Evolutionary conservation across 257 asterid species (phyloP), one percentile per base, ranked within the genome.

Genomic region (Striga asiatica): DNA sequence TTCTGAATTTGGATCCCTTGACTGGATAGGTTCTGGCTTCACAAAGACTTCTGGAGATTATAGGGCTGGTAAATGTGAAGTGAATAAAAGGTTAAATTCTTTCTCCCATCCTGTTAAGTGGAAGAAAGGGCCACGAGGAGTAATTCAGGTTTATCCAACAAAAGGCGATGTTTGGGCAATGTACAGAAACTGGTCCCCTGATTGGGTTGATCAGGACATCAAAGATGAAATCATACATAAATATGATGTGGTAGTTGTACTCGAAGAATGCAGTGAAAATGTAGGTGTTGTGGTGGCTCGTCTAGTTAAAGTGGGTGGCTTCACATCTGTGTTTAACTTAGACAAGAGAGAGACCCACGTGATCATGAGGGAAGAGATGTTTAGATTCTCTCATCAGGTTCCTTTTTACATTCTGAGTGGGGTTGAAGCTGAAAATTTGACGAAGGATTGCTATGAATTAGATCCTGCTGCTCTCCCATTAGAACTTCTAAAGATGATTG

Each of bases 101-200:
- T 81, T 87, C 72, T 87, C 96, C 14, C 94, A 87, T 67, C 72
- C 61, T 29, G 82, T 81, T 32, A 74, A 67, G 71, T 79, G 80
- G 72, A 63, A 21, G 38, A 81, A 76, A 66, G 79, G 81, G n/a
- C 37, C 53, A n/a, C 64, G 71, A 69, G 92, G 93, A 39, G 71
- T 66, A 6, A 61, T 81, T 25, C 79, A 72, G 38, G 71, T 87
- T 35, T 72, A 64, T 42, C 93, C 96, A 3, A 35, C 64, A 10
- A 77, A 81, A 70, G 89, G 93, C 12, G 89, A 87, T 21, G 71
- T 78, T 56, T 83, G 96, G 96, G 94, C 94, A 1, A 29, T 83
- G 73, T 83, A 76, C 61, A 60, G 70, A 66, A 76, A 87, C 68
- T 81, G 94, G 96, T 79, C 88, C 13, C 66, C 74, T 20, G 69